These are phyloP conservation scores for Phytophthora litchii DNA, from an alignment of 352 stramenopile genomes.

Conservation along the genomic window DNA sequence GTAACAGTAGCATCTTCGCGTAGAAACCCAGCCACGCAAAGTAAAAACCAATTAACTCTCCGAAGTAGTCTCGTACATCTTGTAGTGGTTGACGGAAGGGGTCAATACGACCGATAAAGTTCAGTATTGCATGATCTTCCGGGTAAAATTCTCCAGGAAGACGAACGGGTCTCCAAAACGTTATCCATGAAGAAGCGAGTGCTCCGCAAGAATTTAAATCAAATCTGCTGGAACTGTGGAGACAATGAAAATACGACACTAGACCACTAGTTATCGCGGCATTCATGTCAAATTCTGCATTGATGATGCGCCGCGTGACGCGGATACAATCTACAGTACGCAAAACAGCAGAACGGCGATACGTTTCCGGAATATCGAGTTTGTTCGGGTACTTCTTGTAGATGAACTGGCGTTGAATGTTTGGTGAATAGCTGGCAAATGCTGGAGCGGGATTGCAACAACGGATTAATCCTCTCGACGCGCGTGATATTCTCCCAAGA, in stretches of 20 bases:
- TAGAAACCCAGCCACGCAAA: slow-evolving; percentile 91
- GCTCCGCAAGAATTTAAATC: slow-evolving; percentile 41
- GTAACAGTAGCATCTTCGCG: slow-evolving; percentile 66
- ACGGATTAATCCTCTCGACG: slow-evolving; percentile 22
- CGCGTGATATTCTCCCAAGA: slow-evolving; percentile 42
- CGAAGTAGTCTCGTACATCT: slow-evolving; percentile 86
- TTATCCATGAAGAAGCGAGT: slow-evolving; percentile 54
- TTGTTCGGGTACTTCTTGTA: slow-evolving; percentile 66
- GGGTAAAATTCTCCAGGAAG: slow-evolving; percentile 48
- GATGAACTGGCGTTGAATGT: slow-evolving; percentile 60
- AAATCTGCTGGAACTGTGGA: slow-evolving; percentile 67
- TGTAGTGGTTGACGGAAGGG: slow-evolving; percentile 81
- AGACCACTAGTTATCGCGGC: slow-evolving; percentile 35
- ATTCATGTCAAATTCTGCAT: slow-evolving; percentile 54
- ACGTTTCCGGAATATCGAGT: slow-evolving; percentile 48
- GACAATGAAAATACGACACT: slow-evolving; percentile 38
- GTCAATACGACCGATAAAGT: slow-evolving; percentile 39
- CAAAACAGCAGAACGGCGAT: slow-evolving; percentile 57
- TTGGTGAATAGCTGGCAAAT: slow-evolving; percentile 51
- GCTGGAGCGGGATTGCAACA: slow-evolving; percentile 35
- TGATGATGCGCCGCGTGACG: slow-evolving; percentile 48
- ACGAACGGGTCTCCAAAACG: slow-evolving; percentile 55
- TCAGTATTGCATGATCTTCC: slow-evolving; percentile 46
- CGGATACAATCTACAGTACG: slow-evolving; percentile 67
- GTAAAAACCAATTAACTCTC: slow-evolving; percentile 89